Evolutionary conservation across 176 grass and related monocot species (phyloP).

Genomic region (Aegilops tauschii): DNA sequence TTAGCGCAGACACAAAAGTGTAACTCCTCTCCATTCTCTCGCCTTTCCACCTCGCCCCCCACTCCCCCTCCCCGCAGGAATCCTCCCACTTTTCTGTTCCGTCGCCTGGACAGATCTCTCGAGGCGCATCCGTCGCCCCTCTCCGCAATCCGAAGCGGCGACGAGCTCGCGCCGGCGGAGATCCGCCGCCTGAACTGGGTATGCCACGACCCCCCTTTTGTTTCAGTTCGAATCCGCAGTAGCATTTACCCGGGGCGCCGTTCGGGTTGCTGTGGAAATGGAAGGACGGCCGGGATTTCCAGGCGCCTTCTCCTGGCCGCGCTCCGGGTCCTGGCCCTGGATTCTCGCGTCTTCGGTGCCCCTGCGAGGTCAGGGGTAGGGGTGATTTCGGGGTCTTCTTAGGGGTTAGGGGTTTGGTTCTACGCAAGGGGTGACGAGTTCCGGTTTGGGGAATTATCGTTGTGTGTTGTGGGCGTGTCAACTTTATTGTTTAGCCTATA

Average conservation of each 20-base stretch:
- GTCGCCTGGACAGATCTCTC: constrained; percentile 37
- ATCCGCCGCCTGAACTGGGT: neutral
- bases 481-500: too few species aligned
- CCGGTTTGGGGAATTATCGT: neutral
- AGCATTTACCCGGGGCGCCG: neutral
- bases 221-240: neutral
- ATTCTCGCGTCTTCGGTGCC: neutral
- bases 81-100: neutral
- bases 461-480: neutral
- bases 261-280: neutral
- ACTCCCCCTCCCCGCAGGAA: neutral
- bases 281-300: neutral
- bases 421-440: neutral
- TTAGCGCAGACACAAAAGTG: neutral
- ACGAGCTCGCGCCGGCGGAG: neutral
- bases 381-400: neutral
- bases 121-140: too few species aligned
- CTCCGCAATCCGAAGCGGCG: neutral
- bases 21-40: neutral
- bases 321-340: neutral
- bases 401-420: neutral
- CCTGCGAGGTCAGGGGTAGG: neutral
- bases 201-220: neutral
- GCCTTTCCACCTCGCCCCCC: constrained; percentile 26
- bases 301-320: neutral